Evolutionary conservation across 1,284 basidiomycete species (phyloP), one percentile per base, ranked within the genome.

Genomic region (Gastroboletus turbinatus): DNA sequence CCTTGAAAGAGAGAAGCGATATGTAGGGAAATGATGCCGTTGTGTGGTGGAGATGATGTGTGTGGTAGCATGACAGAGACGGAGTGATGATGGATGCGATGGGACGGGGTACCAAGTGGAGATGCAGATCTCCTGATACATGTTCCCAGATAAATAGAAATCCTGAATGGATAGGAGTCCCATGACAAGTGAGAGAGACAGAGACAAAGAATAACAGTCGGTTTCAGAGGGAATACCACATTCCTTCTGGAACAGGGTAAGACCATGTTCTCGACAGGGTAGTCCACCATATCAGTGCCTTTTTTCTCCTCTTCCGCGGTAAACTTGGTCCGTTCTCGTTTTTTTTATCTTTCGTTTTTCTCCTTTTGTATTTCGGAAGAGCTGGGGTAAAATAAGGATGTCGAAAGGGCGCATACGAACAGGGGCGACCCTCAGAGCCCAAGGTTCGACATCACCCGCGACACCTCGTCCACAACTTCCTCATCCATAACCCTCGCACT

Each of bases 391-490:
- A 46, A 48, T 39, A 32, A 49, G 30, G 29, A 40, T 30, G 57
- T 50, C 46, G 39, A 55, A 49, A 30, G 17, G 58, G 49, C 45
- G 56, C 19, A 39, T 45, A 57, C 64, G 66, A 58, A 59, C 57
- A 36, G n/a, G 66, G 64, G 47, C 42, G n/a, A 48, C 35, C 25
- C 46, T 80, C 75, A 91, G 58, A 91, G 75, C 51, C 88, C 87
- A 59, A 91, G 79, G 69, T 87, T 90, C 56, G 87, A 87, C 67
- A 91, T 88, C 63, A 90, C 87, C 58, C 88, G 80, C 36, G 87
- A 84, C 52, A 90, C 85, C 66, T 90, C 88, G 50, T 89, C 86
- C 45, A 84, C 80, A 39, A 76, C 75, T 48, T 84, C 83, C 46
- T 86, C 83, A 50, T 88, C 85, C 57, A 82, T 76, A 14, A 76